Evolutionary conservation across 176 grass and related monocot genomes (phyloP), one percentile per base, ranked within the genome.

Genomic region (Elymus sibiricus): DNA sequence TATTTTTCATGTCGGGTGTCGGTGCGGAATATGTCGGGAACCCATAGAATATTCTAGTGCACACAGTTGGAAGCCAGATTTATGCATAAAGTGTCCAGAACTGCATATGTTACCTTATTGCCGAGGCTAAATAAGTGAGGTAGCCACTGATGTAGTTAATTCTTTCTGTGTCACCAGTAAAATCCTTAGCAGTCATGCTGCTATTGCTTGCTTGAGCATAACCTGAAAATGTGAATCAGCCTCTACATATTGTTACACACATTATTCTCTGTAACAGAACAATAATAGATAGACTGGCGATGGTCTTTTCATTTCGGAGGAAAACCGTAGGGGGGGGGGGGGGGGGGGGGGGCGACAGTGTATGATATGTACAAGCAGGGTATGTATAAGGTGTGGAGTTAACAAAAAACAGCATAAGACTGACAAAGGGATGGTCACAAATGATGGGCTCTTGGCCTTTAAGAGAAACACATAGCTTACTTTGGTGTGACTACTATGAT

Each of bases 61-160:
- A 47, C 4, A 62, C 13, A 14, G 22, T 7, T 64, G 19, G 31
- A 76, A 46, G 35, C 19, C 39, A 75, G 51, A 88, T 21, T 3
- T 82, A 55, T 66, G 42, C 8, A 17, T 47, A 35, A 47, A 46
- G 2, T 31, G 21, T 26, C 22, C 16, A 37, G 28, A 75, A 21
- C 66, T 29, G 27, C 19, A 25, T 68, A 75, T 49, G 65, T 76
- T 83, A 85, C 94, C 91, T 93, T 58, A 92, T 93, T 28, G 89
- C 91, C 0, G 77, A 83, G 14, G 87, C 71, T 78, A 96, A 86
- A 59, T 16, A 91, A 15, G 82, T 90, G 9, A 96, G 91, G 82
- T 93, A 86, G 42, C 77, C 85, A 35, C 39, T 74, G 9, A 93
- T 80, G 27, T 76, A 96, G n/a, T 90, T 8, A 31, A 84, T 19